Base-by-base conservation (phyloP, 306 rosid species). In the Nissolia schottii region DNA sequence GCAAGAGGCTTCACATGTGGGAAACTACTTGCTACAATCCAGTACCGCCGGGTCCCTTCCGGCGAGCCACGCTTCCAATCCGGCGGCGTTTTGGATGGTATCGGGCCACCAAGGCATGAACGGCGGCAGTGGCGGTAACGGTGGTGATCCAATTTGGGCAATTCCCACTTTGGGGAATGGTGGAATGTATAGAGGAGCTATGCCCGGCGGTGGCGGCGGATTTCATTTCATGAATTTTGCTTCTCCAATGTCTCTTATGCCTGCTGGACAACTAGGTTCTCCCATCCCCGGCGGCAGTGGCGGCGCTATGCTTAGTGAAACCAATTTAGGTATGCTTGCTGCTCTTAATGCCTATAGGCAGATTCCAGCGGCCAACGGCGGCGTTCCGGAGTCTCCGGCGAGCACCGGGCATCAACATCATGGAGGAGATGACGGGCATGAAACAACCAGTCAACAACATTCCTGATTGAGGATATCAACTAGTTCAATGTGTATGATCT, bases 171-270 rank as follows among this genome's bases (percentile, higher is more conserved):
- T 66, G 31, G 80, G 71, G 4, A 80, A 73, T 57, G 83, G 81
- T 16, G 50, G 50, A 14, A 63, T 83, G 79, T 79, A 85, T 63
- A 78, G 97, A 66, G 85, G 89, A 2, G 73, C 85, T 12, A 27
- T 83, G 59, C 12, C 85, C 3, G 25, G 80, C 1, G 49, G 80
- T 1, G 22, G 56, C 0, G 77, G 77, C n/a, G 92, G 87, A 10
- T 64, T 90, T 66, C 98, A 91, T 75, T 93, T 93, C 64, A 87
- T 93, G 97, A 93, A 93, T 69, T 89, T 93, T 15, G 84, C 84
- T 79, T 86, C 97, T 43, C 92, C 96, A 1, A 72, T 86, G 94
- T 62, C 93, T 14, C 72, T 86, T 18, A 65, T 93, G 84, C 86
- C 91, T 0, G 85, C 82, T 19, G 92, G 87, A 27, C 93, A 83